Evolutionary conservation across 805 yeast genomes (phyloP).

Genomic region (Citeromyces matritensis): DNA sequence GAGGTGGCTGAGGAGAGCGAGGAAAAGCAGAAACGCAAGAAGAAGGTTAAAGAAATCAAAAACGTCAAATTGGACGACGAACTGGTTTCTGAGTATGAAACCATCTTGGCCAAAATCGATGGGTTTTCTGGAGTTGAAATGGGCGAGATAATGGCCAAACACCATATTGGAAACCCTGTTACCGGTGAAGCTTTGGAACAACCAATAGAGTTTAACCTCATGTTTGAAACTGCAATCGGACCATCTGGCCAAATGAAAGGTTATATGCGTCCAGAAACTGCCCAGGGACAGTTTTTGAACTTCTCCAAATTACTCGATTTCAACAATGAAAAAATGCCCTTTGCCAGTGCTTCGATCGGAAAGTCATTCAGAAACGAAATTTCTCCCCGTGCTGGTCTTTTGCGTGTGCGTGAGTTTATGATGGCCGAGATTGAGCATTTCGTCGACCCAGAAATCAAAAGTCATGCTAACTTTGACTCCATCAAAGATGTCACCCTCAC

Average conservation of each 20-base stretch:
- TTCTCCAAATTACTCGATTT: conserved; percentile 85
- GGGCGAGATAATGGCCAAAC: conserved; percentile 75
- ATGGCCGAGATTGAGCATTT: conserved; percentile 99
- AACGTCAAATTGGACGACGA: conserved; percentile 76
- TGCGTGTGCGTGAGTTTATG: conserved; percentile 95
- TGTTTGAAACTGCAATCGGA: conserved; percentile 99
- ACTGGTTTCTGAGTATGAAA: conserved; percentile 69
- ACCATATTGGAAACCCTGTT: conserved; percentile 82
- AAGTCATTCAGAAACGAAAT: conserved; percentile 98
- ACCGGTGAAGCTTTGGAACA: conserved; percentile 76
- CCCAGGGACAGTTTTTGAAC: conserved; percentile 97
- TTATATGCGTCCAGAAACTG: conserved; percentile 95
- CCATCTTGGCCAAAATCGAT: conserved; percentile 82
- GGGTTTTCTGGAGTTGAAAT: conserved; percentile 88
- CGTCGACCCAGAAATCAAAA: conserved; percentile 85
- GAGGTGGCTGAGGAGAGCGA: conserved; percentile 58
- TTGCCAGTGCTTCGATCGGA: conserved; percentile 98
- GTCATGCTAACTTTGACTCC: conserved; percentile 66
- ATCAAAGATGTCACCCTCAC: conserved; percentile 59
- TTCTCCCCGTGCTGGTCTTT: conserved; percentile 93
- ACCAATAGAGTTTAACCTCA: conserved; percentile 91
- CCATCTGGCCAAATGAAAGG: conserved; percentile 97
- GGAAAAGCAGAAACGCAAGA: conserved; percentile 81
- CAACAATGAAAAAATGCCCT: conserved; percentile 95
- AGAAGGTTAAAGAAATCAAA: conserved; percentile 91